These are phyloP conservation scores for Trypanosoma caninum DNA, from an alignment of 208 protist genomes.

Conservation along the genomic window DNA sequence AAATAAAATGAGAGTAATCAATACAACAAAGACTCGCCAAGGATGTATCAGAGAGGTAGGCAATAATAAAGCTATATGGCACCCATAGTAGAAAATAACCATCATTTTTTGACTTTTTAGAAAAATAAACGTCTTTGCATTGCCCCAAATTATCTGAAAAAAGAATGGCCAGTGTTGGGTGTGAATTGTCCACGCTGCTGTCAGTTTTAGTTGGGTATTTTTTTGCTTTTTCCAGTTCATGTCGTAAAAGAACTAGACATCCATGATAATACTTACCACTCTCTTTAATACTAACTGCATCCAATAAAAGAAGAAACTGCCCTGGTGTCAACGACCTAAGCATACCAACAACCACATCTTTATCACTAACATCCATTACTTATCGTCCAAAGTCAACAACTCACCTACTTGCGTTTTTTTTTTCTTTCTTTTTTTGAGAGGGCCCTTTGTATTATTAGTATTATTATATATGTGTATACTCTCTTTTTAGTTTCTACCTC, in stretches of 20 bases:
- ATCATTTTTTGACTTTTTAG: neutral
- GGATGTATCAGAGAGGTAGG: neutral
- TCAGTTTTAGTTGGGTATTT: too few species aligned
- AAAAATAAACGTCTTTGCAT: neutral
- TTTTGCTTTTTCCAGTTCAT: too few species aligned
- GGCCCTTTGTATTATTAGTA: too few species aligned
- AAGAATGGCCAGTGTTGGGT: neutral
- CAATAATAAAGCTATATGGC: constrained; percentile 22
- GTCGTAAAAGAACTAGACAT: constrained; percentile 9
- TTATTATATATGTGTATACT: too few species aligned
- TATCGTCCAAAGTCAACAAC: too few species aligned
- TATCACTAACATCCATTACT: neutral
- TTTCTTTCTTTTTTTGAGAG: too few species aligned
- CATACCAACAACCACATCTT: neutral
- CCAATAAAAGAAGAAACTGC: constrained; percentile 3
- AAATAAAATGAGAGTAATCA: too few species aligned
- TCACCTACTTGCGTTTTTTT: too few species aligned
- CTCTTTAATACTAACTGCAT: constrained; percentile 23
- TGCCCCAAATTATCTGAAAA: neutral
- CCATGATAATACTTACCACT: constrained; percentile 14
- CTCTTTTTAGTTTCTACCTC: too few species aligned
- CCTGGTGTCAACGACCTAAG: neutral
- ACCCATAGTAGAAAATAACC: constrained; percentile 21
- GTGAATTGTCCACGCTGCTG: too few species aligned
- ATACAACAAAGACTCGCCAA: neutral